Base-by-base conservation (phyloP, 1,284 basidiomycete genomes). In the Cryptococcus sp. region DNA sequence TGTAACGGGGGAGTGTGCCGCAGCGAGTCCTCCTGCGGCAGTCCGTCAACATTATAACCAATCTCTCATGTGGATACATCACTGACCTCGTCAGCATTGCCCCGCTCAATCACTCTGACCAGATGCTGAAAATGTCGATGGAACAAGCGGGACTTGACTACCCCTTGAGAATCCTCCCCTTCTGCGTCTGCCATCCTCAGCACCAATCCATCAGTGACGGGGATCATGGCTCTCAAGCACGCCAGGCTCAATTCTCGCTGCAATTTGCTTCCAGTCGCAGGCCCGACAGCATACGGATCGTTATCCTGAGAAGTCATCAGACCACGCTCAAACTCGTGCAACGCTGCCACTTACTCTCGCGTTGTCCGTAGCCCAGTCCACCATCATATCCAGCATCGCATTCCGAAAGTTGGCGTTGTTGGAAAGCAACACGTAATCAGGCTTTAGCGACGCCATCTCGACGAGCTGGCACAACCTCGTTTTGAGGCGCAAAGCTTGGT, bases 381-480 rank as follows among this genome's bases (percentile, higher is more conserved):
- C 81, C 47, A 93, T 80, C 52, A 84, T 83, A 65, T 93, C 88
- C 19, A 91, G 80, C 20, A 91, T 83, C 42, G 82, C 82, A 70
- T 89, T 88, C n/a, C 89, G 83, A 8, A 85, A 81, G 58, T 79
- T 76, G 58, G 81, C 85, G 65, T 89, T 88, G 72, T 87, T 88
- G 8, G 86, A 85, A 57, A 89, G 76, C 1, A 83, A 82, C 23
- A 89, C 76, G 11, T 83, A 81, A 55, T 88, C 86, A 0, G 82
- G 81, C 25, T 86, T 85, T 43, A 82, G 81, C 67, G 87, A 86
- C 5, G 88, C 83, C 39, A 82, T 82, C 62, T 90, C 89, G 64
- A 86, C 85, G 47, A 93, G 82, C 42, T 81, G 77, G 67, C 89
- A 92, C 70, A 89, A 91, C 73, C 87, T 90, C 71, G 85, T 81